Conservation (phyloP, 1,284 basidiomycete genomes). For the Pseudozyma pruni region DNA sequence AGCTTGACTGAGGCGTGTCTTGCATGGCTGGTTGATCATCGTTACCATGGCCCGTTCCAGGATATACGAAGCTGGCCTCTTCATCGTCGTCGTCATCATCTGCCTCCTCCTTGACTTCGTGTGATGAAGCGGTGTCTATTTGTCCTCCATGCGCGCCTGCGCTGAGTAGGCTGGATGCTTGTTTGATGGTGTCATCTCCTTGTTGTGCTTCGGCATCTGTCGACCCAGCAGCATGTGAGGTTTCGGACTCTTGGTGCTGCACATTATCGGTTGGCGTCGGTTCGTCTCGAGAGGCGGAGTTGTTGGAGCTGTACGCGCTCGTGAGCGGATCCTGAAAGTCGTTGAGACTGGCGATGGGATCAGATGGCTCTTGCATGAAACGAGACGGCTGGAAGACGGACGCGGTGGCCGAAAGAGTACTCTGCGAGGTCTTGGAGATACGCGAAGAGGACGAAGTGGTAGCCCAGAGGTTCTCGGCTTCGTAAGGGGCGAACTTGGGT, state of each 20-base stretch:
- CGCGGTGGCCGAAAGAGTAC: conserved; percentile 21
- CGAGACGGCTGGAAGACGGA: conserved; percentile 31
- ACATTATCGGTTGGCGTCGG: background rate
- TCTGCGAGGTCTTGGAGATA: conserved; percentile 5
- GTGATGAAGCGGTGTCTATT: background rate
- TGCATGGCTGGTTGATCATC: background rate
- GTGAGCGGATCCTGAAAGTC: conserved; percentile 30
- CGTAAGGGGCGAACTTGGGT: conserved; percentile 27
- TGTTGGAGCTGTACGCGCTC: conserved; percentile 19
- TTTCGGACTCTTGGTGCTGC: background rate
- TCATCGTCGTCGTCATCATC: conserved; percentile 26
- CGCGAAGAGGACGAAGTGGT: conserved; percentile 20
- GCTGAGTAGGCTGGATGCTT: background rate
- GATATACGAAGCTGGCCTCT: conserved; percentile 30
- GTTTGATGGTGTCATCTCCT: conserved; percentile 1
- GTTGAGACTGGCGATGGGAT: conserved; percentile 4
- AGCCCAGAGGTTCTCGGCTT: conserved; percentile 35
- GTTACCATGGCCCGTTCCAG: conserved; percentile 3
- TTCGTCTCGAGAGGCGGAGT: background rate
- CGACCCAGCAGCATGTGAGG: background rate
- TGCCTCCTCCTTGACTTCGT: background rate
- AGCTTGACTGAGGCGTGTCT: background rate
- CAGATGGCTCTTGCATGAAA: conserved; percentile 1
- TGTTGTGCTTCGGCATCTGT: background rate
- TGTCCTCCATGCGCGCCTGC: background rate